These are phyloP conservation scores for Gossypium longicalyx DNA, from an alignment of 345 rosid species.

Conservation along the genomic window DNA sequence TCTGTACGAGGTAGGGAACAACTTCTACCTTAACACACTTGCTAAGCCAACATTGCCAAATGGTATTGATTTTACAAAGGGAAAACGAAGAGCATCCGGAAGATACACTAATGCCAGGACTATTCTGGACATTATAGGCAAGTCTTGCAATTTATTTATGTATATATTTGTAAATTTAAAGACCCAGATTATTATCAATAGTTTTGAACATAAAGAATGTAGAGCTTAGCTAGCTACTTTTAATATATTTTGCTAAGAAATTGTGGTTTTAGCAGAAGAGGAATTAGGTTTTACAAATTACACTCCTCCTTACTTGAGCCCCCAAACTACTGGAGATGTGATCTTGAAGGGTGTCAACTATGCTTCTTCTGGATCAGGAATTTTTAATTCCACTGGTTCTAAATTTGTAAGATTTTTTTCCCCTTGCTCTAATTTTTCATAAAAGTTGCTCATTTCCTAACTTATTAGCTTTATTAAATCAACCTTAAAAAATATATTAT, in stretches of 20 bases:
- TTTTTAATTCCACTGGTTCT: not conserved
- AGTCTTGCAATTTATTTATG: not conserved
- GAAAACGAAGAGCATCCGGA: slow-evolving; percentile 8
- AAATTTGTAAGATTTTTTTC: not conserved
- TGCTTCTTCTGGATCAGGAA: slow-evolving; percentile 15
- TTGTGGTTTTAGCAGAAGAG: not conserved
- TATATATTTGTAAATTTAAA: not conserved
- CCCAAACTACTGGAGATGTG: slow-evolving; percentile 5
- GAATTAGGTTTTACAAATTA: slow-evolving; percentile 1
- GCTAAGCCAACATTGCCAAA: slow-evolving; percentile 9
- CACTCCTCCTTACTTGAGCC: slow-evolving; percentile 16
- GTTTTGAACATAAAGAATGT: not conserved
- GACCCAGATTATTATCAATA: not conserved
- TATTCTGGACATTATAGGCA: slow-evolving; percentile 19
- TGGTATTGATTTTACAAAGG: slow-evolving; percentile 19
- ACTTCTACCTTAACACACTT: not conserved
- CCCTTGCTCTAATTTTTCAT: not conserved
- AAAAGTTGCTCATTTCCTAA: too few relatives aligned
- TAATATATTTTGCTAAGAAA: not conserved
- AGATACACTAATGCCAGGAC: slow-evolving; percentile 15
- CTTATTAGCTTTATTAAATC: too few relatives aligned
- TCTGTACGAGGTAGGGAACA: not conserved
- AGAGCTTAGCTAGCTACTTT: not conserved
- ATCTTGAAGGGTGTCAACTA: slow-evolving; percentile 14
- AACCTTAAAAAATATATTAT: too few relatives aligned